Evolutionary conservation across 202 grass and related monocot species (phyloP).

Genomic region (Zizania palustris): DNA sequence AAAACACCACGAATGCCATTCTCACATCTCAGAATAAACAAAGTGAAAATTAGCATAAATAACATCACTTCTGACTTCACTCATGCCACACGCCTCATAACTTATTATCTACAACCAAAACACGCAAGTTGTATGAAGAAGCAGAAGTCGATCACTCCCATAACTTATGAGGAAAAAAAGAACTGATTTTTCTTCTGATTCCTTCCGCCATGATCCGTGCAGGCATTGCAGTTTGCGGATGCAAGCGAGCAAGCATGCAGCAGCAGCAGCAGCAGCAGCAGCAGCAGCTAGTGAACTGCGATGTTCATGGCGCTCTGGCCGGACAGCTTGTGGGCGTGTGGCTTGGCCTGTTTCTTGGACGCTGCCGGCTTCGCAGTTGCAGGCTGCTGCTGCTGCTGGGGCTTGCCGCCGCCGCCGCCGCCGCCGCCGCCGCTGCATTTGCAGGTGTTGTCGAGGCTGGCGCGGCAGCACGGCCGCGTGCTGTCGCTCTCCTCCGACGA

Average conservation of each 20-base stretch:
- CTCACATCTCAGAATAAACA: conserved; percentile 34
- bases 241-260: no score
- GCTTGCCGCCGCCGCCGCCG: no score
- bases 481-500: conserved; percentile 66
- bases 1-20: conserved; percentile 11
- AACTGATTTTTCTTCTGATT: background rate
- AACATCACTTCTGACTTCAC: no score
- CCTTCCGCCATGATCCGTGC: conserved; percentile 5
- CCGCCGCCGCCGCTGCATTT: conserved; percentile 38
- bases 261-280: no score
- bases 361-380: background rate
- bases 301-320: conserved; percentile 51
- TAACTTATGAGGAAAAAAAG: conserved; percentile 35
- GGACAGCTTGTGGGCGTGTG: conserved; percentile 47
- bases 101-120: conserved; percentile 51
- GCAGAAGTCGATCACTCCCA: conserved; percentile 17
- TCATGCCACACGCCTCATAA: conserved; percentile 17
- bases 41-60: conserved; percentile 43
- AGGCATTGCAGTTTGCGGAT: no score
- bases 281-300: conserved; percentile 51
- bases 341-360: conserved; percentile 40
- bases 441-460: conserved; percentile 47
- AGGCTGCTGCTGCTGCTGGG: conserved; percentile 13
- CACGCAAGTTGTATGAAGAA: conserved; percentile 21
- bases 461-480: conserved; percentile 50